Conservation (phyloP, 257 asterid genomes). For the Solanum commersonii region DNA sequence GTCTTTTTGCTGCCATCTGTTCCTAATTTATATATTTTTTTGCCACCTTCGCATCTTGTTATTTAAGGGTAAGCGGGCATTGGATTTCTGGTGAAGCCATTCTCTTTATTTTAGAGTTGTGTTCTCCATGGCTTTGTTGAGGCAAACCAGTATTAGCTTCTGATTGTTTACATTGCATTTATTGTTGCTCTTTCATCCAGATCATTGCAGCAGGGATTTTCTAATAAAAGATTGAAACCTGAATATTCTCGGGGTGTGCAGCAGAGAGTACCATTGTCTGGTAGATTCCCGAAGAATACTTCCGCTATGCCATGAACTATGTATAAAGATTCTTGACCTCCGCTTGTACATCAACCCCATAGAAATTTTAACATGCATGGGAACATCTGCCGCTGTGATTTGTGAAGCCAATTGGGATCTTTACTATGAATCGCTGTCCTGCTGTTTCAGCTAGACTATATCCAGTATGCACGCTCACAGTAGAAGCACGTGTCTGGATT, state of each 20-base stretch:
- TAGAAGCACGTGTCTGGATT: neutral
- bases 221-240: conserved; percentile 58
- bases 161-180: neutral
- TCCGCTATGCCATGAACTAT: conserved; percentile 44
- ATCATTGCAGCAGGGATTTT: conserved; percentile 58
- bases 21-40: neutral
- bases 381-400: neutral
- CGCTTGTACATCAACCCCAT: conserved; percentile 17
- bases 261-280: conserved; percentile 52
- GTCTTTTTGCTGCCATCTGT: neutral
- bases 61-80: neutral
- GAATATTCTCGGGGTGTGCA: conserved; percentile 54
- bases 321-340: neutral
- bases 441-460: neutral
- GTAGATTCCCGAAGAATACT: conserved; percentile 46
- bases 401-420: neutral
- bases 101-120: neutral
- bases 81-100: neutral
- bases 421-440: neutral
- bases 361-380: conserved; percentile 4
- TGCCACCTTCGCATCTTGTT: neutral
- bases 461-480: neutral
- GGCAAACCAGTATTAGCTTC: neutral
- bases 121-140: neutral
- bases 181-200: conserved; percentile 22